Evolutionary conservation across 202 grass and related monocot genomes (phyloP), one percentile per base, ranked within the genome.

Genomic region (Setaria italica): DNA sequence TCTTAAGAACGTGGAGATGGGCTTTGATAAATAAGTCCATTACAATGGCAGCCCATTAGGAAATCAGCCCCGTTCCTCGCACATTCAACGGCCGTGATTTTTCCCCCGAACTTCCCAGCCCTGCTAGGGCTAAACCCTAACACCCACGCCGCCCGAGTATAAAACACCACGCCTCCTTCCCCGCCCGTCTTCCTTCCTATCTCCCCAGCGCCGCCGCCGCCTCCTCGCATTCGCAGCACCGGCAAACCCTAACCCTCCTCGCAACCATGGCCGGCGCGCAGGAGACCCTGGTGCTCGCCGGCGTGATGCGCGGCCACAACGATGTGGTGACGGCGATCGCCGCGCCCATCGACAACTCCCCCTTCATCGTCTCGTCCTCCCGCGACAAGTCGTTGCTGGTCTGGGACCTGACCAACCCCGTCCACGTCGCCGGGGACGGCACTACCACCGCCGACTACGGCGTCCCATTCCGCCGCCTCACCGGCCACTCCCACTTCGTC

Each of bases 331-430:
- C 92, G 25, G 94, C 92, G 55, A 91, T 94, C 70, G 90, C 90
- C 6, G 32, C 92, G 9, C 90, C 90, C 57, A 77, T 94, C 72
- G 92, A 94, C 82, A 88, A 89, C 84, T 85, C 88, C 20, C 74
- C 91, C 19, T 86, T 91, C 80, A 87, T 97, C 75, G 90, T 94
- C 58, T 94, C 90, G 51, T 92, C 92, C 60, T 94, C 88, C 56
- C 90, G 90, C 78, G 95, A 94, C 90, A 94, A 92, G 84, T 97
- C 90, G 41, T 15, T 94, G 47, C 90, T 97, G 16, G 85, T 97
- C 7, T 97, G 92, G 94, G 80, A 92, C 67, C 82, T 94, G 30
- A 88, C 76, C 71, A 92, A 90, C 88, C 90, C 90, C 19, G 72
- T 91, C 9, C 84, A 82, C 53, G 8, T 63, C 62, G 67, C 83